Percentiles rank a stretch among this genome's conserved stretches.
These are phyloP conservation scores for Blattamonas nauphoetae DNA, from an alignment of 78 protist species.

Conservation along the genomic window DNA sequence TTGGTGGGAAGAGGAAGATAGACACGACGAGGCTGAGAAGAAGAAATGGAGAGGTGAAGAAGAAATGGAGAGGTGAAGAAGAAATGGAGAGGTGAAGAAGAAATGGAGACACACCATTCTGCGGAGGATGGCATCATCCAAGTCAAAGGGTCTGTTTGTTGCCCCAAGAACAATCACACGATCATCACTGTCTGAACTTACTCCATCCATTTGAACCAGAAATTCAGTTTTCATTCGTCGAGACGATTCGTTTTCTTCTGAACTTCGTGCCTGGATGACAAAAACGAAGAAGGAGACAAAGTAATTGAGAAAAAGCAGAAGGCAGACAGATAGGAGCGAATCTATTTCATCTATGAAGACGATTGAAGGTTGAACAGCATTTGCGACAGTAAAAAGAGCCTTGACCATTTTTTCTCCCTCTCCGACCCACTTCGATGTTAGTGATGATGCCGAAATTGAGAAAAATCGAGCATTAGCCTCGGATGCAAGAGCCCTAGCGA, in stretches of 20 bases:
- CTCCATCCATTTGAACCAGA: constrained; percentile 92
- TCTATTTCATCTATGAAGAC: constrained; percentile 97
- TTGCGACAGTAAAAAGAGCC: constrained; percentile 84
- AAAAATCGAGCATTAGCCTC: constrained; percentile 87
- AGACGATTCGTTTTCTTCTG: constrained; percentile 77
- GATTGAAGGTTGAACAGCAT: constrained; percentile 73
- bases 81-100: too few relatives aligned
- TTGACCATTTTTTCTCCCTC: constrained; percentile 83
- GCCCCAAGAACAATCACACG: constrained; percentile 95
- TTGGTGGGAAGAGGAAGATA: constrained; percentile 22
- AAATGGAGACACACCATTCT: too few relatives aligned
- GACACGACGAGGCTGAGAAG: background rate
- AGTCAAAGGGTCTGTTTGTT: constrained; percentile 87
- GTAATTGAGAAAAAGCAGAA: too few relatives aligned
- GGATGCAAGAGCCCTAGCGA: constrained; percentile 97
- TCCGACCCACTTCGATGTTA: constrained; percentile 92
- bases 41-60: background rate
- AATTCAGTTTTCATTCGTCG: constrained; percentile 95
- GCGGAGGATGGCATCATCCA: constrained; percentile 92
- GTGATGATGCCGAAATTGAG: constrained; percentile 79
- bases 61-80: too few relatives aligned
- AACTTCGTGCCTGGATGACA: constrained; percentile 66
- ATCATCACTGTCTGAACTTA: constrained; percentile 62
- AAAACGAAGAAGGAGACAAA: too few relatives aligned
- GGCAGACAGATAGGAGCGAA: constrained; percentile 52